These are phyloP conservation scores for Penicillium digitatum DNA, from an alignment of 2,329 filamentous ascomycete genomes.

Conservation along the genomic window DNA sequence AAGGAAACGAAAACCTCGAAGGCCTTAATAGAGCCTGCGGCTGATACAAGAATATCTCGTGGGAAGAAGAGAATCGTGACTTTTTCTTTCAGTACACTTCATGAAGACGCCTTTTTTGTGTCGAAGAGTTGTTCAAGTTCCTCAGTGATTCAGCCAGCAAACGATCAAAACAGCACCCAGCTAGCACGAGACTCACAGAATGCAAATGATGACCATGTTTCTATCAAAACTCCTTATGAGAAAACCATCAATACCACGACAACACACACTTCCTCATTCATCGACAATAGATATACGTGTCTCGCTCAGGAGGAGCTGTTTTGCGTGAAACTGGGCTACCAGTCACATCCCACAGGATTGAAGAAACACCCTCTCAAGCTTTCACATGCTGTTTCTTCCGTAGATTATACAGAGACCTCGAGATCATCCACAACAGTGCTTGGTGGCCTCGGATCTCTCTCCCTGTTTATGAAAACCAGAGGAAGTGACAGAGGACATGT, in stretches of 20 bases:
- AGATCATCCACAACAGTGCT: neutral
- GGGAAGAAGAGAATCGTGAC: neutral
- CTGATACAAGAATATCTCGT: neutral
- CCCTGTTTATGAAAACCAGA: constrained; percentile 51
- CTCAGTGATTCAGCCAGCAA: neutral
- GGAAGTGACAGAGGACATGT: constrained; percentile 32
- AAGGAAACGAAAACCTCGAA: neutral
- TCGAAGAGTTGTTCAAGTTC: neutral
- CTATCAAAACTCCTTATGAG: neutral
- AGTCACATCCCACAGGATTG: neutral
- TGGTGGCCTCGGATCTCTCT: constrained; percentile 42
- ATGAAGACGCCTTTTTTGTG: neutral
- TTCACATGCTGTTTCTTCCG: neutral
- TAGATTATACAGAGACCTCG: neutral
- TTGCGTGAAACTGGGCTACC: neutral
- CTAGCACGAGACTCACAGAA: neutral
- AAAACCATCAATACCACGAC: neutral
- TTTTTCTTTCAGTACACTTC: neutral
- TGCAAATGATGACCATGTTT: neutral
- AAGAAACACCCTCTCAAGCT: neutral
- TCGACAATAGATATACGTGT: neutral
- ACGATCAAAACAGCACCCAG: neutral
- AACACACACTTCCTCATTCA: neutral
- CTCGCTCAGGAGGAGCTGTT: neutral
- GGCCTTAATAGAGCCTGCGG: neutral